Percentiles rank a stretch among this genome's conserved stretches.
These are phyloP conservation scores for Patellaria atrata DNA, from an alignment of 495 filamentous ascomycete species.

Conservation along the genomic window DNA sequence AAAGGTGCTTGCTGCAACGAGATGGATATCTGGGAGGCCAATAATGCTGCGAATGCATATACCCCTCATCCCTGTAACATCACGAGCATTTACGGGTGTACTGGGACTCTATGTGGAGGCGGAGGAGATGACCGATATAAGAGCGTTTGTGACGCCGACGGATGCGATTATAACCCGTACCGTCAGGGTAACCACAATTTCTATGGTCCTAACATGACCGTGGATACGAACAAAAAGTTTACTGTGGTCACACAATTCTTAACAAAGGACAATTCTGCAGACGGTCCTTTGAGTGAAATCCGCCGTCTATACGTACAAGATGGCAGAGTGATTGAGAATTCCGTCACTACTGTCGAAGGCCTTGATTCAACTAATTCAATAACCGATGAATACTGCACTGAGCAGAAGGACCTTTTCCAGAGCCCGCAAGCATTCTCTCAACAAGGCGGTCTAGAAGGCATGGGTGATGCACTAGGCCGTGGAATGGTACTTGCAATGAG, in stretches of 20 bases:
- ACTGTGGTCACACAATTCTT: constrained; percentile 56
- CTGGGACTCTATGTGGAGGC: constrained; percentile 12
- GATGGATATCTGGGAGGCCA: constrained; percentile 22
- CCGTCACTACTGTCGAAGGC: constrained; percentile 36
- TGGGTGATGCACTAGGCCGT: constrained; percentile 40
- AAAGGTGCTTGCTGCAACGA: constrained; percentile 18
- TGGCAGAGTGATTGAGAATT: constrained; percentile 45
- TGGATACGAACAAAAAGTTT: constrained; percentile 45
- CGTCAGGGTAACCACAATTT: constrained; percentile 36
- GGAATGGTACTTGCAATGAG: constrained; percentile 65
- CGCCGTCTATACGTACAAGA: constrained; percentile 46
- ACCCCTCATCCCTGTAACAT: constrained; percentile 26
- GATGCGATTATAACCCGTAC: constrained; percentile 52
- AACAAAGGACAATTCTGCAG: constrained; percentile 28
- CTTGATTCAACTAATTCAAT: constrained; percentile 39
- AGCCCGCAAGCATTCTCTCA: constrained; percentile 32
- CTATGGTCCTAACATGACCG: constrained; percentile 38
- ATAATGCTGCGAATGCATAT: constrained; percentile 16
- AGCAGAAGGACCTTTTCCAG: constrained; percentile 39
- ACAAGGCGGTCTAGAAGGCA: constrained; percentile 44
- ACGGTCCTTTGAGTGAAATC: constrained; percentile 43
- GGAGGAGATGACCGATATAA: constrained; percentile 15
- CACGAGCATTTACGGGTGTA: constrained; percentile 16
- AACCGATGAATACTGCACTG: constrained; percentile 45
- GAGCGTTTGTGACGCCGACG: constrained; percentile 48